Base-by-base conservation (phyloP, 176 grass and related monocot genomes). In the Zoysia japonica region DNA sequence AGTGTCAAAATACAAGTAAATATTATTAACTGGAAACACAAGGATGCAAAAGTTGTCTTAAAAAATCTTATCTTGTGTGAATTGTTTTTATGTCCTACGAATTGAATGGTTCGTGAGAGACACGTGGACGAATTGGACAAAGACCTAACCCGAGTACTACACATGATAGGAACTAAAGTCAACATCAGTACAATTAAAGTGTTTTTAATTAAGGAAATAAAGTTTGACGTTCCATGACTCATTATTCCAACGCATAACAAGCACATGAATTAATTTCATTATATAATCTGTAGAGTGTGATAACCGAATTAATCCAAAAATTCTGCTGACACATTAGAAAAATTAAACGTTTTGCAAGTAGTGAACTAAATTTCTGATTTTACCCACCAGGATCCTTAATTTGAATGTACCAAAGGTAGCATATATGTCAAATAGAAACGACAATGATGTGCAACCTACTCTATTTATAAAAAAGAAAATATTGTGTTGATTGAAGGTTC, bases 151-250 rank as follows among this genome's bases (percentile, higher is more conserved):
- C 6, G 49, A 39, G 60, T 60, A 37, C 38, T 35, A 54, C 65
- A 68, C 69, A 45, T 40, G 28, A 51, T 38, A 61, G 55, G 19
- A 68, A 46, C 14, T 62, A 14, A 44, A 64, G 64, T 80, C 82
- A 64, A 65, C 77, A 80, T 85, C 82, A 88, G 65, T 41, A 48
- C 28, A 57, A 36, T 49, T 47, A 15, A 35, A 72, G 39, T 7
- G 3, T 70, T 39, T 66, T 53, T 20, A 66, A 66, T 56, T 46
- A 15, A 54, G 47, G 1, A 65, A 40, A 59, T 55, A 28, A 59
- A 38, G 37, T 67, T 47, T n/a, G 6, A 42, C 0, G 9, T 28
- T 9, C 11, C 37, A 5, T 60, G 8, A 45, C 17, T 64, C 67
- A 8, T 45, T 69, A 70, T 76, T 84, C 36, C 41, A 43, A 6